Evolutionary conservation across 176 grass and related monocot genomes (phyloP).

Genomic region (Ampelocalamus luodianensis): DNA sequence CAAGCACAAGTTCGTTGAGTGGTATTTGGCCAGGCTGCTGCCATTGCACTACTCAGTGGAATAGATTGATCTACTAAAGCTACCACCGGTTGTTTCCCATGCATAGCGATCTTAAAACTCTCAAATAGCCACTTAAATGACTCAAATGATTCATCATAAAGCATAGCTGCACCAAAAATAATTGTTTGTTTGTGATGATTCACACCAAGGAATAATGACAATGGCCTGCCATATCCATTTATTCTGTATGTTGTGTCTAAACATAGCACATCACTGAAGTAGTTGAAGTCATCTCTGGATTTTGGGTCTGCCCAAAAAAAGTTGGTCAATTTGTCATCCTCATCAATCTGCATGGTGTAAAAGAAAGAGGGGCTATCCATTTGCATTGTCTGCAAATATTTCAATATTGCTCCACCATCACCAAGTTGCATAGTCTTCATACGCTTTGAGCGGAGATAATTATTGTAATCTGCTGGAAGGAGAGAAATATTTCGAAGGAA

Average conservation of each 20-base stretch:
- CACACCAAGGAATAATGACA: constrained; percentile 79
- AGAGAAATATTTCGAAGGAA: constrained; percentile 76
- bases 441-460: constrained; percentile 83
- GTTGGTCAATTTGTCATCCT: constrained; percentile 96
- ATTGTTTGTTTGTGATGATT: constrained; percentile 97
- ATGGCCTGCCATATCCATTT: constrained; percentile 96
- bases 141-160: constrained; percentile 96
- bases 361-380: constrained; percentile 88
- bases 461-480: constrained; percentile 88
- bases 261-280: constrained; percentile 82
- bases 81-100: constrained; percentile 82
- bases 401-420: constrained; percentile 88
- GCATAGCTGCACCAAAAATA: constrained; percentile 89
- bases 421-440: constrained; percentile 84
- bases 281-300: constrained; percentile 81
- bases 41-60: constrained; percentile 76
- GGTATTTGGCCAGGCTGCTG: constrained; percentile 80
- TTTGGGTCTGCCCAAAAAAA: constrained; percentile 97
- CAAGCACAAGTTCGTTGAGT: constrained; percentile 79
- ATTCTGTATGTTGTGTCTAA: constrained; percentile 90
- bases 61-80: constrained; percentile 81
- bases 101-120: constrained; percentile 96
- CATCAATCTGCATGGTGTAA: constrained; percentile 96
- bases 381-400: constrained; percentile 97
- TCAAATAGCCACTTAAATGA: constrained; percentile 99